phyloP scores from a whole-genome alignment of 768 basidiomycete genomes.

The Butyriboletus loyo region DNA sequence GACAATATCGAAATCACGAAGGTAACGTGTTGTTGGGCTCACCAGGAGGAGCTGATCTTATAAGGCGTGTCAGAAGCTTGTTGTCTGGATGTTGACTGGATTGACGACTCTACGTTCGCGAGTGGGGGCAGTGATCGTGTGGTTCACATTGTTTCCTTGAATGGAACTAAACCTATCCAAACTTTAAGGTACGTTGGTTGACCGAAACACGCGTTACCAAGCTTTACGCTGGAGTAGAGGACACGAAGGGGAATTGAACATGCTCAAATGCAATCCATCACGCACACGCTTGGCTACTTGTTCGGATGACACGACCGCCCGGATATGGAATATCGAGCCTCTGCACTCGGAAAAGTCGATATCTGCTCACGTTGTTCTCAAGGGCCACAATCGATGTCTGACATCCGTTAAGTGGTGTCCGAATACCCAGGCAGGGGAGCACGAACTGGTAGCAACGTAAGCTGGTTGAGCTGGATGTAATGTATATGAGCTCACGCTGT shows the following conservation, averaged over 20 bases:
- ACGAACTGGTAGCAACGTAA: conserved; percentile 72
- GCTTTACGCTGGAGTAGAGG: conserved; percentile 43
- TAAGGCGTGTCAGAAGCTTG: conserved; percentile 47
- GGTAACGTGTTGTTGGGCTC: conserved; percentile 39
- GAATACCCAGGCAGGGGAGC: conserved; percentile 40
- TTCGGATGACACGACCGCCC: conserved; percentile 77
- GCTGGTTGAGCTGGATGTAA: conserved; percentile 21
- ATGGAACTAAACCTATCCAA: conserved; percentile 51
- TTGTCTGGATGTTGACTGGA: conserved; percentile 80
- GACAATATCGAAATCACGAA: conserved; percentile 63
- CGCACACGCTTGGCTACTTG: conserved; percentile 72
- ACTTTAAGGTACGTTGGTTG: conserved; percentile 53
- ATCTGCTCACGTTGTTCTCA: conserved; percentile 37
- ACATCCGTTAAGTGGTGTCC: conserved; percentile 72
- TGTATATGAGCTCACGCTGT: conserved; percentile 1
- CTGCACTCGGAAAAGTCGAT: conserved; percentile 30
- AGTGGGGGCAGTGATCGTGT: conserved; percentile 69
- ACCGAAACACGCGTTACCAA: not conserved
- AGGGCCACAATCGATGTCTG: conserved; percentile 65
- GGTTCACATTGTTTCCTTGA: conserved; percentile 60
- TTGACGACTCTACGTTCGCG: conserved; percentile 66
- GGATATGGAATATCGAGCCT: conserved; percentile 68
- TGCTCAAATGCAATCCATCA: conserved; percentile 66
- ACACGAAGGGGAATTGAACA: conserved; percentile 75
- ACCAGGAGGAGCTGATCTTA: not conserved